Base-by-base conservation (phyloP, 345 rosid genomes). In the Abelmoschus esculentus region DNA sequence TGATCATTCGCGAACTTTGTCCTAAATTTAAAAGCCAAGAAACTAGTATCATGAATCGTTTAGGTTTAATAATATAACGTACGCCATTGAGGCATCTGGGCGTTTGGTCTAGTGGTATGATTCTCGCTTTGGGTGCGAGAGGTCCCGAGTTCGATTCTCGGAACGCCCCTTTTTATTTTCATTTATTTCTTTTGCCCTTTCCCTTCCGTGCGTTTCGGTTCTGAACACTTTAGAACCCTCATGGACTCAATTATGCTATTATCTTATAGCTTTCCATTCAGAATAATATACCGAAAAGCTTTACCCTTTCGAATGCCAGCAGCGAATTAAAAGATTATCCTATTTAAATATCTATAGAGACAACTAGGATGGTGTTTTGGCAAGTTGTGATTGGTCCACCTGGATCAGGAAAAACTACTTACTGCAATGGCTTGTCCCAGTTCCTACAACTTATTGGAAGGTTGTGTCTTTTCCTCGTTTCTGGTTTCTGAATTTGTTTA, bases 361-460 rank as follows among this genome's bases (percentile, higher is more conserved):
- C 67, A 70, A 68, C 7, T 29, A 69, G 40, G 67, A 89, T 88
- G 97, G 96, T 84, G 76, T 95, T 85, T 75, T 98, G 99, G 40
- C 98, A 92, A 80, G 89, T 92, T 60, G 96, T 92, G 19, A 89
- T 92, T 12, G 99, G 98, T 68, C 99, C 98, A 11, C 97, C 98
- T 17, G 97, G 98, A 29, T 89, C 98, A 1, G 98, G 99, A n/a
- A 95, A 96, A 80, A 89, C 98, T 36, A 96, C 97, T 57, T 96
- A 86, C 77, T 96, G 99, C 81, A 92, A 92, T 78, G 99, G 97
- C 76, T 90, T 92, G 99, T 90, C 97, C 75, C 96, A 96, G 80
- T 96, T 89, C 85, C 93, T 90, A 70, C 65, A 76, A 55, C 96
- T 96, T 60, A 83, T 92, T 13, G 97, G 96, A 76, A 86, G 99